Evolutionary conservation across 208 protist species (phyloP), one percentile per base, ranked within the genome.

Genomic region (Acanthamoeba sp.): DNA sequence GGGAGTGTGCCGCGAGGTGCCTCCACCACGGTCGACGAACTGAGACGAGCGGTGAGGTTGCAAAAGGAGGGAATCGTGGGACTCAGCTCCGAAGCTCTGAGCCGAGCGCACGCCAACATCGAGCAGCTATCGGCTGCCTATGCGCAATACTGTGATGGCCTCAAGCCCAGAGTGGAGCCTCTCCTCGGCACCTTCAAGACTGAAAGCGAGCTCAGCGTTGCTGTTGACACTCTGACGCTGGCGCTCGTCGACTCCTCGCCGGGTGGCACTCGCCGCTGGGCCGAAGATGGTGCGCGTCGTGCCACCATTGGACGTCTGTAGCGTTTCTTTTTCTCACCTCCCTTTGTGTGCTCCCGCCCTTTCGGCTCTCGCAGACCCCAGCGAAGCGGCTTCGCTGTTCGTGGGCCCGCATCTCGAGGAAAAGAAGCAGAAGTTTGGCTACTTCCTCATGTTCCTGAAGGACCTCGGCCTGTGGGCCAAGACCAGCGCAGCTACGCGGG

Each of bases 341-440:
- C 59, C 22, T 69, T 69, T 69, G 4, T 7, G 9, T 9, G 59
- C n/a, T n/a, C 20, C 10, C 20, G 20, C 52, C 52, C 14, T 20
- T 20, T 59, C 52, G 64, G 34, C 64, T 32, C 29, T 32, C 32
- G 29, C 36, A 84, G 73, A 84, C 29, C 73, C 73, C 36, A 71
- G 52, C 34, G 82, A 90, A 42, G 82, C 82, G 16, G 52, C 45
- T 18, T 90, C 82, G 14, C 55, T 90, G 52, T 90, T 90, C 18
- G 45, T 90, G 50, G 55, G 82, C 9, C 52, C 45, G 82, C 82
- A 90, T 20, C 34, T 90, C 3, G 82, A 59, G 55, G 82, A 90
- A 45, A 90, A 90, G 82, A 90, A 48, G 45, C 82, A 90, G 32
- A 90, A 90, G 52, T 69, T 40, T 66, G 82, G 24, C 27, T 71